These are phyloP conservation scores for Peltaster fructicola DNA, from an alignment of 2,329 filamentous ascomycete species.

Conservation along the genomic window DNA sequence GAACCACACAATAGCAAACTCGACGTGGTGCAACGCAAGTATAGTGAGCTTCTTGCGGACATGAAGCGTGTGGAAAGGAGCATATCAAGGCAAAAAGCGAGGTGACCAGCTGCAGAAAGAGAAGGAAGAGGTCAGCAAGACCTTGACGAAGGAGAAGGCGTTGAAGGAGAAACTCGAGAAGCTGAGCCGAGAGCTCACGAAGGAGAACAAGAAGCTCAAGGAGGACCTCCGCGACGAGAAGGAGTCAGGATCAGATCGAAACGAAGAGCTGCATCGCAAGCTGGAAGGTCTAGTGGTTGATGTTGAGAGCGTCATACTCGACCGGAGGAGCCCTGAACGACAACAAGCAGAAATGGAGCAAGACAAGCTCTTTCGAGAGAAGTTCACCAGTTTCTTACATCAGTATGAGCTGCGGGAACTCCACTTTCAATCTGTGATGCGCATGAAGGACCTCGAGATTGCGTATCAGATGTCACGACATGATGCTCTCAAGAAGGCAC, in stretches of 20 bases:
- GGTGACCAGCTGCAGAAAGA: constrained; percentile 92
- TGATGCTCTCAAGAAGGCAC: constrained; percentile 76
- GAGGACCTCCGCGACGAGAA: constrained; percentile 78
- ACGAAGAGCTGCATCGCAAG: constrained; percentile 68
- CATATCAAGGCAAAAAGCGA: constrained; percentile 91
- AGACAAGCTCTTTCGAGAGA: constrained; percentile 66
- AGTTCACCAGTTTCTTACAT: constrained; percentile 88
- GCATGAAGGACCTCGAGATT: constrained; percentile 89
- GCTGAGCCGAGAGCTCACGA: constrained; percentile 78
- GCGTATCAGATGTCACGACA: constrained; percentile 78
- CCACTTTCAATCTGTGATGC: constrained; percentile 80
- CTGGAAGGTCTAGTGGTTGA: constrained; percentile 66
- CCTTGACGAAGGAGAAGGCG: constrained; percentile 74
- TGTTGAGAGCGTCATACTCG: constrained; percentile 73
- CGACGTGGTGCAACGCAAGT: constrained; percentile 76
- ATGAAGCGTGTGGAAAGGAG: constrained; percentile 90
- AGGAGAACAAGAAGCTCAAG: constrained; percentile 97
- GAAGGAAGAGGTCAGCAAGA: constrained; percentile 73
- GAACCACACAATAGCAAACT: constrained; percentile 86
- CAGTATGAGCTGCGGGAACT: constrained; percentile 92
- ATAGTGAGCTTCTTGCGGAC: constrained; percentile 75
- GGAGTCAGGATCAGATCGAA: constrained; percentile 67
- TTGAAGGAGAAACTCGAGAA: constrained; percentile 97
- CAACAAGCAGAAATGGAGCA: constrained; percentile 71
- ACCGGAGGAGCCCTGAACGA: constrained; percentile 67